Base-by-base conservation (phyloP, 345 rosid species). In the Anastatica hierochuntica region DNA sequence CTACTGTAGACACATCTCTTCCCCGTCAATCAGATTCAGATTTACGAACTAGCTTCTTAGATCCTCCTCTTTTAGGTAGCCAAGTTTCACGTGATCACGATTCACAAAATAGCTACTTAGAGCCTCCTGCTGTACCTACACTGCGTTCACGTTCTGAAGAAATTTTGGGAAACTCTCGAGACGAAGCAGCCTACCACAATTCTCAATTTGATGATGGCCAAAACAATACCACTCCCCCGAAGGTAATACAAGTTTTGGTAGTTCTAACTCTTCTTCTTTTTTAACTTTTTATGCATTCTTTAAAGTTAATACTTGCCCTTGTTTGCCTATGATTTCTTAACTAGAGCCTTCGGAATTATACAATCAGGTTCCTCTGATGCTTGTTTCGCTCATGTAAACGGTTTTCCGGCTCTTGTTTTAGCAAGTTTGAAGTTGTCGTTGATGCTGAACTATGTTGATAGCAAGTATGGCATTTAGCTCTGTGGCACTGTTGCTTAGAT, bases 201-300 rank as follows among this genome's bases (percentile, higher is more conserved):
- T 80, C 95, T 39, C 80, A 80, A 21, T 72, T 71, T 64, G 95
- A 79, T 49, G 86, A 76, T 18, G 54, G 69, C 49, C 90, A 71
- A 40, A 74, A 68, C 35, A 72, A 58, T 50, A 67, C 68, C 49
- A 31, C 17, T 63, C 49, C 71, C 14, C 48, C 31, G 46, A 30
- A 26, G 38, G 42, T 6, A 49, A 33, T 19, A 29, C 52, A 55
- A 44, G 62, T 62, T 29, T 50, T 24, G 24, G 14, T 17, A 21
- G 34, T 21, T 43, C 14, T 8, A 19, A 10, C 24, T 29, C 12
- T 10, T 43, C 8, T 8, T 23, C 26, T 50, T 45, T 27, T 8
- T 45, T 2, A 18, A 24, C 39, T 46, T 56, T 30, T 52, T 35
- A 10, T 47, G 60, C 38, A 42, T 46, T 60, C 29, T n/a, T 38